Evolutionary conservation across 1,284 basidiomycete species (phyloP).

Genomic region (Puccinia triticina): DNA sequence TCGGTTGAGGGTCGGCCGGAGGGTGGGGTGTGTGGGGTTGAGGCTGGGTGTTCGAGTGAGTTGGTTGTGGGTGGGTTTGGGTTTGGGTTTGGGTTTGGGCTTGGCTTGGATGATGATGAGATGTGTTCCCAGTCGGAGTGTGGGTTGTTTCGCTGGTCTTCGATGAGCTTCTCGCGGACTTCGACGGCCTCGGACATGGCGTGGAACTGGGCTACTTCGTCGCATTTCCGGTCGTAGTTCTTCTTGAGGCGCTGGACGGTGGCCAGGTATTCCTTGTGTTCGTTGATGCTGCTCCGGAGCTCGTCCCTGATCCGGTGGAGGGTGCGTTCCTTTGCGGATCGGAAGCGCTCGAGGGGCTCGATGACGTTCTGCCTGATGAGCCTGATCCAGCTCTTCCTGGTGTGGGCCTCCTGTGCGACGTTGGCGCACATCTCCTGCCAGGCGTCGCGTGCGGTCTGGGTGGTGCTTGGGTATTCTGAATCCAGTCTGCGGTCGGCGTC

Average conservation of each 20-base stretch:
- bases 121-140: slow-evolving; percentile 47
- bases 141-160: slow-evolving; percentile 6
- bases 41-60: slow-evolving; percentile 1
- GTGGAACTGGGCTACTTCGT: slow-evolving; percentile 47
- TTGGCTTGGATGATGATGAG: background rate
- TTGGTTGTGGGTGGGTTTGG: background rate
- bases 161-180: slow-evolving; percentile 43
- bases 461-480: slow-evolving; percentile 8
- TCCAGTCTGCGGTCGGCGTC: slow-evolving; percentile 35
- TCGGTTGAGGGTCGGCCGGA: slow-evolving; percentile 13
- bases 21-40: background rate
- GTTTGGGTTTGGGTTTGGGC: no score
- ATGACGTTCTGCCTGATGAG: slow-evolving; percentile 43
- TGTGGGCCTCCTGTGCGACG: slow-evolving; percentile 40
- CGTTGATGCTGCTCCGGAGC: slow-evolving; percentile 27
- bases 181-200: slow-evolving; percentile 31
- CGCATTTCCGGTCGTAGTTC: slow-evolving; percentile 48
- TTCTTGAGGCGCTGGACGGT: slow-evolving; percentile 50
- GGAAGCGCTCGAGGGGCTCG: slow-evolving; percentile 43
- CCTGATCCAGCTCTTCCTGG: slow-evolving; percentile 41
- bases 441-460: slow-evolving; percentile 23
- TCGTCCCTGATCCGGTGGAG: slow-evolving; percentile 45
- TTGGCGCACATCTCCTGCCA: slow-evolving; percentile 43
- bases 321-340: slow-evolving; percentile 27
- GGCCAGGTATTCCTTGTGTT: slow-evolving; percentile 45